Evolutionary conservation across 495 filamentous ascomycete species (phyloP).

Genomic region (Talaromyces ruber): DNA sequence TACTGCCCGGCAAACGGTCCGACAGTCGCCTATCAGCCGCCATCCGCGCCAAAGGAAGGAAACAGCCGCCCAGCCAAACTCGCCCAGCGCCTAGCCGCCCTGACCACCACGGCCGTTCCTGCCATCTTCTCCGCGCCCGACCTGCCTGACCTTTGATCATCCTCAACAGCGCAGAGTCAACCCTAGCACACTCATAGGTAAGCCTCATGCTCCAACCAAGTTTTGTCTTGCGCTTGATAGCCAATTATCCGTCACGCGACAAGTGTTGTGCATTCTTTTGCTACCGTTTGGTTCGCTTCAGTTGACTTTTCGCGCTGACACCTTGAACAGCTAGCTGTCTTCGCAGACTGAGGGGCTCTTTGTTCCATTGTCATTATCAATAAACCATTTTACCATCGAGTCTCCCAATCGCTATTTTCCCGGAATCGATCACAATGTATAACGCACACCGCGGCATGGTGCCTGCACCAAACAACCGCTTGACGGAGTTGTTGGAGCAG

Average conservation of each 20-base stretch:
- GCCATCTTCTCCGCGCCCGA: background rate
- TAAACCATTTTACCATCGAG: background rate
- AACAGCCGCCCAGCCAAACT: background rate
- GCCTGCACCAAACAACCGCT: constrained; percentile 61
- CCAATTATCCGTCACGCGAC: background rate
- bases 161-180: background rate
- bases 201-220: background rate
- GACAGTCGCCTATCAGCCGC: background rate
- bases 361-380: background rate
- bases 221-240: background rate
- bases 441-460: constrained; percentile 80
- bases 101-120: background rate
- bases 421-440: constrained; percentile 57
- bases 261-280: background rate
- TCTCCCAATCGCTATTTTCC: background rate
- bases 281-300: background rate
- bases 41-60: background rate
- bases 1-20: background rate
- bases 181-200: background rate
- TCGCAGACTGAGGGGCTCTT: background rate
- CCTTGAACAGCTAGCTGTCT: background rate
- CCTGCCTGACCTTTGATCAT: background rate
- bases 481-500: constrained; percentile 85
- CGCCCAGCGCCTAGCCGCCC: background rate
- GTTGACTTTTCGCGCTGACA: background rate